These are phyloP conservation scores for Acmispon strigosus DNA, from an alignment of 306 rosid species.

Conservation along the genomic window DNA sequence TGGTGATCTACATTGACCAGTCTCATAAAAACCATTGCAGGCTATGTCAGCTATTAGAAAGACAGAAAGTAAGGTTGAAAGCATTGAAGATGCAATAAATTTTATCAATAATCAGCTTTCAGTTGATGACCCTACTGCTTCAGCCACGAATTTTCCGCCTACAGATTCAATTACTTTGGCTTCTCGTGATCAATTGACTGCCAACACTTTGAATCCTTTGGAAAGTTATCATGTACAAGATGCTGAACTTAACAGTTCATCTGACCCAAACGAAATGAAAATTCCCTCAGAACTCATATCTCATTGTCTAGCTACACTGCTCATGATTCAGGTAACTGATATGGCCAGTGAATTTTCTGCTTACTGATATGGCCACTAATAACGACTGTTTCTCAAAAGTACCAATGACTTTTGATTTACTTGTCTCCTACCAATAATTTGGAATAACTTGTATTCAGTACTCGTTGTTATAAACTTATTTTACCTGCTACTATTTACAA, in stretches of 20 bases:
- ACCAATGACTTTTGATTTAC: background rate
- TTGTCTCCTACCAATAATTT: background rate
- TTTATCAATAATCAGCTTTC: slow-evolving; percentile 61
- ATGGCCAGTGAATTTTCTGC: background rate
- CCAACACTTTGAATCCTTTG: slow-evolving; percentile 33
- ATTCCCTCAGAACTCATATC: slow-evolving; percentile 77
- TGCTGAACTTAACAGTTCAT: slow-evolving; percentile 35
- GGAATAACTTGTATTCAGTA: background rate
- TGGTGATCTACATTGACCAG: slow-evolving; percentile 21
- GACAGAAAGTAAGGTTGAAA: slow-evolving; percentile 44
- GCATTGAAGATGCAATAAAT: slow-evolving; percentile 67
- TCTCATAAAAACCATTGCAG: slow-evolving; percentile 46
- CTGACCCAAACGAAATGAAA: slow-evolving; percentile 54
- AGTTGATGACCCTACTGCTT: slow-evolving; percentile 47
- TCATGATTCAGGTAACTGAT: slow-evolving; percentile 78
- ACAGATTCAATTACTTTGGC: slow-evolving; percentile 38
- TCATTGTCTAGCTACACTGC: slow-evolving; percentile 73
- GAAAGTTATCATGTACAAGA: slow-evolving; percentile 36
- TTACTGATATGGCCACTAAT: too few relatives aligned
- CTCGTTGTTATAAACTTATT: background rate
- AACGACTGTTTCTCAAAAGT: background rate
- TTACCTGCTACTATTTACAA: background rate
- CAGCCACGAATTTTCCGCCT: slow-evolving; percentile 30
- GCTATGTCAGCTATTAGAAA: slow-evolving; percentile 53
- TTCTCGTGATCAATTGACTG: slow-evolving; percentile 47